These are phyloP conservation scores for Verticillium nubilum DNA, from an alignment of 2,329 filamentous ascomycete species.

Conservation along the genomic window DNA sequence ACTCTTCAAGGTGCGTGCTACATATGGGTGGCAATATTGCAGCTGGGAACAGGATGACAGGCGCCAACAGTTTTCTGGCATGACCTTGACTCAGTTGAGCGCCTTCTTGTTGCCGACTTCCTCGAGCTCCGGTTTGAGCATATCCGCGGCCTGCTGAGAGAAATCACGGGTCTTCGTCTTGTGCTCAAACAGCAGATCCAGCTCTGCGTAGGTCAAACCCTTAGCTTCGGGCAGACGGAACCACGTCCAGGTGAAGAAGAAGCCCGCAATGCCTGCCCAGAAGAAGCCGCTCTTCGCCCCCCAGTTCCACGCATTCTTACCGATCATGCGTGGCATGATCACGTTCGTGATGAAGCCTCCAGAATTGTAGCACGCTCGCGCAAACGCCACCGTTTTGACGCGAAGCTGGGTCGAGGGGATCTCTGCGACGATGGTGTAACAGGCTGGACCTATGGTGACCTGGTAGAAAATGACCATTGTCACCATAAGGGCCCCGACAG, in stretches of 20 bases:
- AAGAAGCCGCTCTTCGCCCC: slow-evolving; percentile 30
- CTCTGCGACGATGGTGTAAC: slow-evolving; percentile 26
- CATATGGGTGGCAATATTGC: no score
- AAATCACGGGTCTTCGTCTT: slow-evolving; percentile 2
- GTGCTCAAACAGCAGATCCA: slow-evolving; percentile 23
- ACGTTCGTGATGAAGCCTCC: slow-evolving; percentile 16
- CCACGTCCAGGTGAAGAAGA: slow-evolving; percentile 35
- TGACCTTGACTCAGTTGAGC: no score
- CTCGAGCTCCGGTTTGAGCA: slow-evolving; percentile 8
- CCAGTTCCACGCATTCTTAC: slow-evolving; percentile 15
- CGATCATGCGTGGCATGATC: slow-evolving; percentile 9
- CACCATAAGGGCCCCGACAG: slow-evolving; percentile 21
- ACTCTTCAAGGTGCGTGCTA: no score
- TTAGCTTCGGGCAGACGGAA: slow-evolving; percentile 33
- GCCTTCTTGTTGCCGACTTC: slow-evolving; percentile 5
- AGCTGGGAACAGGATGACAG: no score
- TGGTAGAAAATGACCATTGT: slow-evolving; percentile 21
- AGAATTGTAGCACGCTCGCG: slow-evolving; percentile 22
- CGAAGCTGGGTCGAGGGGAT: slow-evolving; percentile 27
- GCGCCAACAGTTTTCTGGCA: no score
- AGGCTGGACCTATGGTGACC: slow-evolving; percentile 26
- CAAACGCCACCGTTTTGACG: slow-evolving; percentile 23
- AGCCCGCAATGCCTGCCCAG: slow-evolving; percentile 28
- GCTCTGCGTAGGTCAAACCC: slow-evolving; percentile 20
- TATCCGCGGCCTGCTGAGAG: slow-evolving; percentile 10